phyloP scores from a whole-genome alignment of 2,329 filamentous ascomycete species.

The Teratosphaeria zuluensis region DNA sequence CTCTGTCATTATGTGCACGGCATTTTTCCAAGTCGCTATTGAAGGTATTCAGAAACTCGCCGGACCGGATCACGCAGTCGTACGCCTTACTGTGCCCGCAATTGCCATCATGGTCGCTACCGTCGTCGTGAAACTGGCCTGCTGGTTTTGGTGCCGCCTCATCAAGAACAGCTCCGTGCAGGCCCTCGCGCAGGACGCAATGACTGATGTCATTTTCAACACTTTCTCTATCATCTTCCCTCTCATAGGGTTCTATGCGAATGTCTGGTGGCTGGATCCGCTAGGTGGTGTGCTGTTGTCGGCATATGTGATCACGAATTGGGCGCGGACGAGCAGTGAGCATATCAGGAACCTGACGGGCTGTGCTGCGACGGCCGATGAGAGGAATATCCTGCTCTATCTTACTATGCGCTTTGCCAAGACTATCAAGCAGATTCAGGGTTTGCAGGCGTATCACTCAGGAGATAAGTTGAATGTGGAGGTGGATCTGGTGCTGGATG shows the following conservation, averaged over 20 bases:
- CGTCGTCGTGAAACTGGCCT: constrained; percentile 69
- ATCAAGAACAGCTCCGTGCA: constrained; percentile 81
- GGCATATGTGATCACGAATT: constrained; percentile 67
- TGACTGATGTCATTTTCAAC: constrained; percentile 81
- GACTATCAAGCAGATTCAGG: constrained; percentile 76
- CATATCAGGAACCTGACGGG: constrained; percentile 76
- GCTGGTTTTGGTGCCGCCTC: constrained; percentile 80
- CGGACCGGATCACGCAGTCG: constrained; percentile 52
- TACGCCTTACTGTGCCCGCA: constrained; percentile 63
- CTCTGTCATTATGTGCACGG: constrained; percentile 77
- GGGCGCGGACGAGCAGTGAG: constrained; percentile 61
- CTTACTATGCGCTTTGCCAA: constrained; percentile 89
- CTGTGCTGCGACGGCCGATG: constrained; percentile 66
- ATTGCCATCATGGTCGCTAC: constrained; percentile 73
- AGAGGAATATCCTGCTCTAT: constrained; percentile 78
- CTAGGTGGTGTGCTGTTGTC: constrained; percentile 72
- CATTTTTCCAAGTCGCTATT: constrained; percentile 68
- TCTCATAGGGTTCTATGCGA: constrained; percentile 60
- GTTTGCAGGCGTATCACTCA: constrained; percentile 73
- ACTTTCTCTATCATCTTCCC: constrained; percentile 82
- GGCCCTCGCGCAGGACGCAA: constrained; percentile 59
- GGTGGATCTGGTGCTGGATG: constrained; percentile 75
- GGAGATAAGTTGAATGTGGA: constrained; percentile 78
- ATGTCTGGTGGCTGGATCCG: constrained; percentile 76
- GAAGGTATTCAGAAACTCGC: constrained; percentile 58